Evolutionary conservation across 805 yeast genomes (phyloP).

Genomic region (Lipomyces chichibuensis): DNA sequence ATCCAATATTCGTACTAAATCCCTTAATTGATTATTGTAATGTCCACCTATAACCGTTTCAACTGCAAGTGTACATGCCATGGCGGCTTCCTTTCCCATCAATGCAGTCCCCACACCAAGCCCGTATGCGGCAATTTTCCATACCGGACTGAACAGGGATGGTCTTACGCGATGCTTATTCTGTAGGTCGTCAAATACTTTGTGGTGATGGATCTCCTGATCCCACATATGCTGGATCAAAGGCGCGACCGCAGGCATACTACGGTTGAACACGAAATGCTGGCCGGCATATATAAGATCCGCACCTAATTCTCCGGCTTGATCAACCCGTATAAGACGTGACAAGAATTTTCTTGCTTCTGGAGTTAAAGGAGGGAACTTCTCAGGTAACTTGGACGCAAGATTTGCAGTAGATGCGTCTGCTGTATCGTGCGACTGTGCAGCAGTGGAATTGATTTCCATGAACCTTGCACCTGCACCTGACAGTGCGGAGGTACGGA

Average conservation of each 20-base stretch:
- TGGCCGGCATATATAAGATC: constrained; percentile 92
- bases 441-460: not conserved
- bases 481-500: not conserved
- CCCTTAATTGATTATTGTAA: constrained; percentile 85
- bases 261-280: constrained; percentile 68
- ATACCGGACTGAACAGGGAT: constrained; percentile 83
- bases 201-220: constrained; percentile 89
- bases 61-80: constrained; percentile 99
- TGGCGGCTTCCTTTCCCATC: constrained; percentile 91
- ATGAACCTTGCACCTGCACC: not conserved
- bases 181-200: constrained; percentile 80
- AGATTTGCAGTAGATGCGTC: not conserved
- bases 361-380: constrained; percentile 26
- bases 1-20: constrained; percentile 46
- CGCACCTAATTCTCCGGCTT: constrained; percentile 98
- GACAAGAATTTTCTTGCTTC: constrained; percentile 22
- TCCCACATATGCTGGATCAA: constrained; percentile 96
- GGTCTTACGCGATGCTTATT: constrained; percentile 82
- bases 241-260: constrained; percentile 75
- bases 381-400: not conserved
- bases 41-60: constrained; percentile 98
- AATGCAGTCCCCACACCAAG: constrained; percentile 87
- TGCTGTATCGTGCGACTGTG: not conserved
- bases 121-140: constrained; percentile 89
- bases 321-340: constrained; percentile 76